Evolutionary conservation across 2,329 filamentous ascomycete genomes (phyloP).

Genomic region (Gnomoniopsis smithogilvyi): DNA sequence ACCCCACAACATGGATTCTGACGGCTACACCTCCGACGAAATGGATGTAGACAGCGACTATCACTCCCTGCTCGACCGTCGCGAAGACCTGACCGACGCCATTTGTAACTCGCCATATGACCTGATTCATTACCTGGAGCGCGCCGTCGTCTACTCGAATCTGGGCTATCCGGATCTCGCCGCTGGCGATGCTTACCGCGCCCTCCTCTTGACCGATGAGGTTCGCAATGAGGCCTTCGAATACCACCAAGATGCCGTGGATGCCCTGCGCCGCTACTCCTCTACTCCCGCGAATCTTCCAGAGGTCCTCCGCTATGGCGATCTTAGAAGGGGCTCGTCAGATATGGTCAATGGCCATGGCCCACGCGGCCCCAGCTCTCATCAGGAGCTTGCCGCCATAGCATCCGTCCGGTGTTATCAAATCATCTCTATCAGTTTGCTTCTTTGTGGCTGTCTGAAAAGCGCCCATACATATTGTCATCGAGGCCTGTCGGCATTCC

Average conservation of each 20-base stretch:
- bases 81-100: constrained; percentile 54
- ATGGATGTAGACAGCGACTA: constrained; percentile 37
- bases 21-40: constrained; percentile 24
- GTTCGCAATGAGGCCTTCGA: constrained; percentile 75
- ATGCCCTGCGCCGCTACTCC: constrained; percentile 43
- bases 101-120: constrained; percentile 56
- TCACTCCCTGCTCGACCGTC: constrained; percentile 48
- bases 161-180: constrained; percentile 89
- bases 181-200: constrained; percentile 84
- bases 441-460: constrained; percentile 65
- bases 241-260: constrained; percentile 68
- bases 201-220: constrained; percentile 82
- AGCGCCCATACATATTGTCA: constrained; percentile 65
- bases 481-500: constrained; percentile 54
- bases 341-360: constrained; percentile 30
- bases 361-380: constrained; percentile 30
- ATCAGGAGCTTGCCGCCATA: constrained; percentile 41
- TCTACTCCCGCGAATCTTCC: constrained; percentile 31
- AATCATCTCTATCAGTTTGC: constrained; percentile 53
- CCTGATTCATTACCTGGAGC: constrained; percentile 61
- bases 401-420: constrained; percentile 58
- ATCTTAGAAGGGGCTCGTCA: constrained; percentile 32
- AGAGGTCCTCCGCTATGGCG: constrained; percentile 44
- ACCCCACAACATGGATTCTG: constrained; percentile 23
- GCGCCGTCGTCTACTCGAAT: constrained; percentile 67